Conservation (phyloP, 1,284 basidiomycete genomes). For the Mycosarcoma maydis region DNA sequence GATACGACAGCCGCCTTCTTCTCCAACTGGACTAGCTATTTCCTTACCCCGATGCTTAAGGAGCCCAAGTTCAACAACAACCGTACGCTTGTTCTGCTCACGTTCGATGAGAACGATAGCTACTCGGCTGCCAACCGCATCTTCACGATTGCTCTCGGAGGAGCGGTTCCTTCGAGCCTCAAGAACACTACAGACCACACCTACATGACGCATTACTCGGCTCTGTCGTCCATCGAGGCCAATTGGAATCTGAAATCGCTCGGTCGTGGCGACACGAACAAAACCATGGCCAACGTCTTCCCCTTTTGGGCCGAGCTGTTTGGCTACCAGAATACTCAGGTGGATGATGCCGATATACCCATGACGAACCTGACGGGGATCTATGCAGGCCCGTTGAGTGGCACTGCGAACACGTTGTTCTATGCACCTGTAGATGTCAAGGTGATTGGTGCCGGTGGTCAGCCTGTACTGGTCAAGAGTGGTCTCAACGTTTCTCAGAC, state of each 20-base stretch:
- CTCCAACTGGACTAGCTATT: conserved; percentile 71
- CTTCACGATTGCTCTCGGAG: conserved; percentile 52
- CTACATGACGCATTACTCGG: conserved; percentile 74
- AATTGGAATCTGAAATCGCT: conserved; percentile 71
- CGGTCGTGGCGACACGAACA: conserved; percentile 56
- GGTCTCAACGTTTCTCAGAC: conserved; percentile 54
- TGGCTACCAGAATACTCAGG: conserved; percentile 57
- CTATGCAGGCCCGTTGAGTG: conserved; percentile 59
- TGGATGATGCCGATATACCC: conserved; percentile 45
- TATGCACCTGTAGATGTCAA: conserved; percentile 61
- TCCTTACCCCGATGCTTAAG: conserved; percentile 72
- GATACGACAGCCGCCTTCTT: conserved; percentile 73
- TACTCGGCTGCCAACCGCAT: conserved; percentile 65
- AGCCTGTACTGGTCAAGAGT: conserved; percentile 53
- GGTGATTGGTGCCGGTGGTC: conserved; percentile 63
- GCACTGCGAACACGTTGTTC: conserved; percentile 57
- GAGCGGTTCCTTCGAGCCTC: conserved; percentile 37
- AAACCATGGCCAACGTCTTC: conserved; percentile 71
- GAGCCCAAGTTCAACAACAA: conserved; percentile 71
- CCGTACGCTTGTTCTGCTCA: conserved; percentile 72
- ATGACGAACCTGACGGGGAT: conserved; percentile 66
- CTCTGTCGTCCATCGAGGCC: conserved; percentile 73
- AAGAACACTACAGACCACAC: conserved; percentile 47
- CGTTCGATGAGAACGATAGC: conserved; percentile 73
- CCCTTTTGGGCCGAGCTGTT: conserved; percentile 69